Base-by-base conservation (phyloP, 495 filamentous ascomycete genomes). In the Trichoderma asperelloides region DNA sequence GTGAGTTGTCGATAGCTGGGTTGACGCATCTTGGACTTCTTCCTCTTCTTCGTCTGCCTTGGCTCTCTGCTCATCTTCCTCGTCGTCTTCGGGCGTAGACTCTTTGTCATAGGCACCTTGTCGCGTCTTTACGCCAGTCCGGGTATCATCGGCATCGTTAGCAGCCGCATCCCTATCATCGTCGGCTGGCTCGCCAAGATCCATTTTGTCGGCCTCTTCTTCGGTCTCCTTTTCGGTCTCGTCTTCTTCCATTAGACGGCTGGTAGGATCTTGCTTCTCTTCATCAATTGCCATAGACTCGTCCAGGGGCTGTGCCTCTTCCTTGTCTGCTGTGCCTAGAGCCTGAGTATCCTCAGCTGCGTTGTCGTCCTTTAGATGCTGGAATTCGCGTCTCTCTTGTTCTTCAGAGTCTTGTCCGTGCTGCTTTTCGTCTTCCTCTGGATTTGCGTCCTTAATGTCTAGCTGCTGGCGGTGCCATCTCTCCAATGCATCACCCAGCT, bases 401-500 rank as follows among this genome's bases (percentile, higher is more conserved):
- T 65, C 64, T 21, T 39, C 62, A n/a, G 64, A 15, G 6, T 65
- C 64, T 81, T 90, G 55, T 91, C 85, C 23, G 83, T 91, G 86
- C 66, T 85, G 76, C 43, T 71, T 73, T 13, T 67, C 66, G 49
- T 83, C 75, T 67, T 83, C 70, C 1, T 85, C 78, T 2, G 82
- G 83, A 15, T 87, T 79, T 49, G 88, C 81, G 64, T 91, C 79
- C 43, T 85, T 81, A 69, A 99, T 97, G 66, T 96, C 86, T 33
- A 84, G 82, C 70, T 93, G 90, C 69, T 87, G 88, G 49, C 89
- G 86, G 75, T 97, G 91, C 93, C 93, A 99, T 69, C 88, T 82
- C 71, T 97, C 93, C n/a, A 99, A 82, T 25, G 89, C 88, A 79
- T 97, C 91, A 2, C 96, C 96, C 66, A 99, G 83, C 68, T 95